phyloP scores from a whole-genome alignment of 345 rosid species.

The Citrus medica region DNA sequence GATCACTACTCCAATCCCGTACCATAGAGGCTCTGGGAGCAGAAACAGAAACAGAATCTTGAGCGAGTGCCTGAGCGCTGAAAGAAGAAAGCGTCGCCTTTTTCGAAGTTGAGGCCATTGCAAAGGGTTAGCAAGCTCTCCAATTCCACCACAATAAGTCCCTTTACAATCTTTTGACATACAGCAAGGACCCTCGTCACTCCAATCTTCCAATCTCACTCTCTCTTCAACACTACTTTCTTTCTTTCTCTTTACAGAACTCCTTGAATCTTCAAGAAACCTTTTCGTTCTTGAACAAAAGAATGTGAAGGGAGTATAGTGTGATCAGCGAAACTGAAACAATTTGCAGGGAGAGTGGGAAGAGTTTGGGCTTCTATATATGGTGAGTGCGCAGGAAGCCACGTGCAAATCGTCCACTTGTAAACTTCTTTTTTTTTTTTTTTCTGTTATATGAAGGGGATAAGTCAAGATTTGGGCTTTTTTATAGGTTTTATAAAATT shows the following conservation, averaged over 20 bases:
- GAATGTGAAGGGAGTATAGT: background rate
- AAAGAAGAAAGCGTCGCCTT: constrained; percentile 58
- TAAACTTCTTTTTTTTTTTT: background rate
- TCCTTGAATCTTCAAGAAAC: background rate
- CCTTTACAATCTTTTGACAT: constrained; percentile 82
- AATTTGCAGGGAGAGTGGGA: background rate
- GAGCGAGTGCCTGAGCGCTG: background rate
- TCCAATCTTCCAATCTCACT: background rate
- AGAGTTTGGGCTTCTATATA: background rate
- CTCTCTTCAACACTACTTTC: constrained; percentile 8
- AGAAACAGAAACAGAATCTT: constrained; percentile 5
- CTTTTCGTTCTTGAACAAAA: background rate
- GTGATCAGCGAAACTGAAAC: too few relatives aligned
- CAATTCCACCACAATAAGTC: constrained; percentile 68
- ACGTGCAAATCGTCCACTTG: constrained; percentile 18
- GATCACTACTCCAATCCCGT: constrained; percentile 46
- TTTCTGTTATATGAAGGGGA: background rate
- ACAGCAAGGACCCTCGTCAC: constrained; percentile 47
- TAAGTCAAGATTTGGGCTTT: constrained; percentile 5
- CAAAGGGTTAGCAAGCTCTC: constrained; percentile 74
- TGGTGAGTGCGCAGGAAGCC: background rate
- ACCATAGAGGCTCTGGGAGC: constrained; percentile 26
- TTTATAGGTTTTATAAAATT: background rate
- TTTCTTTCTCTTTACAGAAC: background rate
- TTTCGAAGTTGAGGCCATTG: constrained; percentile 97